Evolutionary conservation across 2,329 filamentous ascomycete genomes (phyloP).

Genomic region (Ascochyta clinopodiicola): DNA sequence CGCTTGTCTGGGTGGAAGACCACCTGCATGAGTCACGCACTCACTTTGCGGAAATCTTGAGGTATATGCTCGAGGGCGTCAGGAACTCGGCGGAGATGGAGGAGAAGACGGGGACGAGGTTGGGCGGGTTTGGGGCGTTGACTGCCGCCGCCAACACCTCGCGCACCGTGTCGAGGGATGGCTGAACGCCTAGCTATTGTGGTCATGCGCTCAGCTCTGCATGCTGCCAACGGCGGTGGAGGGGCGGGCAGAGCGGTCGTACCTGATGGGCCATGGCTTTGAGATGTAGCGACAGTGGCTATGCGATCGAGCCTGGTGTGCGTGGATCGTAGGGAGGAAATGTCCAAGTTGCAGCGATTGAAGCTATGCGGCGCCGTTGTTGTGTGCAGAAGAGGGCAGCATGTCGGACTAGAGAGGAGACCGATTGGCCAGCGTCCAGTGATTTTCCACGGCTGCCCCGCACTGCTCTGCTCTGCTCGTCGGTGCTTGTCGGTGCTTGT

Average conservation of each 20-base stretch:
- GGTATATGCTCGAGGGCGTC: slow-evolving; percentile 92
- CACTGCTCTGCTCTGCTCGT: background rate
- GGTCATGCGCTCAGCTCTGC: slow-evolving; percentile 41
- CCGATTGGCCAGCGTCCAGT: background rate
- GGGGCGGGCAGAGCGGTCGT: slow-evolving; percentile 7
- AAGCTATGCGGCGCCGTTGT: background rate
- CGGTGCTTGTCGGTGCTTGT: background rate
- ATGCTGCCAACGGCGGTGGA: slow-evolving; percentile 7
- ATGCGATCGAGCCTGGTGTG: background rate
- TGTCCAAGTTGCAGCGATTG: background rate
- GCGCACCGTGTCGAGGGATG: slow-evolving; percentile 66
- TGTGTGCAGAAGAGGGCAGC: background rate
- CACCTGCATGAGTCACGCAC: slow-evolving; percentile 46
- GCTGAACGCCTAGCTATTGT: slow-evolving; percentile 58
- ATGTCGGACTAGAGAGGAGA: background rate
- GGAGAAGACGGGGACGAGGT: slow-evolving; percentile 81
- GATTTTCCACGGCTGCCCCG: slow-evolving; percentile 15
- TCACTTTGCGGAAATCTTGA: slow-evolving; percentile 82
- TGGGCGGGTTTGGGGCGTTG: slow-evolving; percentile 66
- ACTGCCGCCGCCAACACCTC: slow-evolving; percentile 61
- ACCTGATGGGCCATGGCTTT: slow-evolving; percentile 37
- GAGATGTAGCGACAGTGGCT: slow-evolving; percentile 6
- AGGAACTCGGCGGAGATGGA: slow-evolving; percentile 91
- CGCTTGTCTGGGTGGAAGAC: slow-evolving; percentile 1
- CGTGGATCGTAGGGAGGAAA: background rate